phyloP scores from a whole-genome alignment of 352 stramenopile genomes.

The Aphanomyces invadans region DNA sequence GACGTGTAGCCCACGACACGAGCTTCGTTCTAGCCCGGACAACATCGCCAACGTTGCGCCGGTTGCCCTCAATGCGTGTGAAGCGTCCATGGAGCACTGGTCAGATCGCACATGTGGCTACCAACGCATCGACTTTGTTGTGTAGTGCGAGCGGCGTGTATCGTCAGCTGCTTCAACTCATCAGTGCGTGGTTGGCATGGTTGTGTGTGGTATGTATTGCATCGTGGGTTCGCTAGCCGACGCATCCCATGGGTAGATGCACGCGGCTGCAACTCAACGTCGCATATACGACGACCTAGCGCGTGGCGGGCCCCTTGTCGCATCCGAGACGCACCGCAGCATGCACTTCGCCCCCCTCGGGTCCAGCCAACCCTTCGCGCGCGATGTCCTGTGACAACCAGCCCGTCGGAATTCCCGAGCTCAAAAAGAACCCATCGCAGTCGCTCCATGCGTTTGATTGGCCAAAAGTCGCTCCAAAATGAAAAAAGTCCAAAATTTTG shows the following conservation, averaged over 20 bases:
- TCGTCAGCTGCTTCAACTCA: not conserved
- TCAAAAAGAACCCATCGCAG: too few species aligned
- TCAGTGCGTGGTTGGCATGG: not conserved
- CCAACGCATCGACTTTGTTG: not conserved
- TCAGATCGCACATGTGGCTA: not conserved
- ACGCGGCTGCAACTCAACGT: not conserved
- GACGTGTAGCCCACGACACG: not conserved
- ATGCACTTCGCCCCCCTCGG: not conserved
- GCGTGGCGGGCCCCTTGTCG: not conserved
- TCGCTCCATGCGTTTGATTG: too few species aligned
- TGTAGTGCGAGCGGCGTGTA: constrained; percentile 3
- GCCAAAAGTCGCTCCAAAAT: too few species aligned
- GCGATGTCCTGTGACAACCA: not conserved
- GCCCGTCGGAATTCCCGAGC: not conserved
- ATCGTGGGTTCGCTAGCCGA: too few species aligned
- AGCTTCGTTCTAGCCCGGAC: not conserved
- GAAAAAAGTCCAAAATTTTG: too few species aligned
- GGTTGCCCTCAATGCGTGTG: not conserved
- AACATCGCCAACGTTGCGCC: not conserved
- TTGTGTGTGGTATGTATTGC: not conserved
- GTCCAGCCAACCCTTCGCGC: not conserved
- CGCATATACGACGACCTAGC: not conserved
- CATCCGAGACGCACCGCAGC: not conserved
- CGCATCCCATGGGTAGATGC: not conserved
- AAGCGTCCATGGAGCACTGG: not conserved